Evolutionary conservation across 148 eudicot genomes (phyloP), one percentile per base, ranked within the genome.

Genomic region (Diospyros lotus): DNA sequence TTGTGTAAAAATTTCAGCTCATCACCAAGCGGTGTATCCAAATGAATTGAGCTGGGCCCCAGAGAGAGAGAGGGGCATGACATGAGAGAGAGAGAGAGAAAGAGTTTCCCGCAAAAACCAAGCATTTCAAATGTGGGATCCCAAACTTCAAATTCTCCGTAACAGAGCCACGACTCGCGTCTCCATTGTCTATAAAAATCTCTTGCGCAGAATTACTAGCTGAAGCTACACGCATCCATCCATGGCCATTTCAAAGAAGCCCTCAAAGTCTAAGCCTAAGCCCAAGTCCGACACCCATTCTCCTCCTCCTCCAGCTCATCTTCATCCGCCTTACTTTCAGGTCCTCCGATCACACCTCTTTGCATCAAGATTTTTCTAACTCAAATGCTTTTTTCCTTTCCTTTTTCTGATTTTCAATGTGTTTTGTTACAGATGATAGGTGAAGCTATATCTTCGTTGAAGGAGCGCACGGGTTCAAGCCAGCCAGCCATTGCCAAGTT

Each of bases 391-490:
- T 13, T 55, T 55, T 55, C 9, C 3, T 13, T 9, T 55, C 15
- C 59, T 15, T n/a, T n/a, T 50, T 45, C 52, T 17, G 11, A 52
- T 50, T 48, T 7, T 18, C 28, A 0, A 18, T 69, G 13, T 65
- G 38, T 13, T 17, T 46, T 8, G 10, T 10, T 40, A 4, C 73
- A 84, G 84, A 84, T 84, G 87, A 81, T 84, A 4, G 64, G 54
- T 7, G 84, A 84, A 70, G 87, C 87, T 5, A 78, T 81, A 38
- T 62, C 70, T 6, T 18, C 84, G 9, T 62, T 84, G 70, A 84
- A 84, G 84, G 87, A 81, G 48, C 75, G 77, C 51, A 77, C 58
- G 0, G 87, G 87, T 12, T 81, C 87, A 14, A 84, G 82, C 58
- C 87, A 79, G 40, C 80, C 79, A 0, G 80, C 87, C 0, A 84